Conservation (phyloP, 2,329 filamentous ascomycete species). For the Cercospora zeae-maydis region DNA sequence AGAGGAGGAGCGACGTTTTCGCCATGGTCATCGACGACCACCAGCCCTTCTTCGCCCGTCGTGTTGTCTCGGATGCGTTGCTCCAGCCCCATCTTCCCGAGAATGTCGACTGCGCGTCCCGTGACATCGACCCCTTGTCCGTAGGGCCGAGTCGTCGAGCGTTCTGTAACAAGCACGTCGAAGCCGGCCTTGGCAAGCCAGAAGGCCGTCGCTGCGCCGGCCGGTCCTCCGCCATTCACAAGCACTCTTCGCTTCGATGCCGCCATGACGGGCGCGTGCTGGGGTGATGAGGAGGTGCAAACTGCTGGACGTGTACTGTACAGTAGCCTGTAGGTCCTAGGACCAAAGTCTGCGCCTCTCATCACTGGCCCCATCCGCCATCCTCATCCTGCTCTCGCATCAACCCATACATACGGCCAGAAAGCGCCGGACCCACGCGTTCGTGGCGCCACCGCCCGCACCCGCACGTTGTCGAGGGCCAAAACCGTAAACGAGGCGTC, state of each 20-base stretch:
- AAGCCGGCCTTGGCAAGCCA: constrained; percentile 34
- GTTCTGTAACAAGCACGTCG: constrained; percentile 20
- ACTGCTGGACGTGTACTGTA: neutral
- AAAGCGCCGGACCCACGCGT: neutral
- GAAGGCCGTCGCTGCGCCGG: constrained; percentile 38
- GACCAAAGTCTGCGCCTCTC: neutral
- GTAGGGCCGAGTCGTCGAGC: constrained; percentile 16
- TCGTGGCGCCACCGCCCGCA: neutral
- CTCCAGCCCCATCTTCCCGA: constrained; percentile 30
- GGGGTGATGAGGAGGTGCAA: neutral
- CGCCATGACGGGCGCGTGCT: constrained; percentile 1
- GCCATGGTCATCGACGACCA: constrained; percentile 29
- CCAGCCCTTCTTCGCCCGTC: constrained; percentile 31
- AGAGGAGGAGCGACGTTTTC: constrained; percentile 18
- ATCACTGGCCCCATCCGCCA: neutral
- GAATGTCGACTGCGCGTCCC: constrained; percentile 26
- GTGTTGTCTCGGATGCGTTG: constrained; percentile 26
- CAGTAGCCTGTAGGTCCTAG: no score
- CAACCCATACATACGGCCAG: neutral
- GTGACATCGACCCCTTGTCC: constrained; percentile 34
- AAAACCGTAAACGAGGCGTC: no score
- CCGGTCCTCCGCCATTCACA: constrained; percentile 28
- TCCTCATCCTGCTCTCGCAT: neutral
- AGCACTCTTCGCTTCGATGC: constrained; percentile 12
- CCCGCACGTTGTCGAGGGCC: neutral